Evolutionary conservation across 306 rosid species (phyloP), one percentile per base, ranked within the genome.

Genomic region (Pueraria montana): DNA sequence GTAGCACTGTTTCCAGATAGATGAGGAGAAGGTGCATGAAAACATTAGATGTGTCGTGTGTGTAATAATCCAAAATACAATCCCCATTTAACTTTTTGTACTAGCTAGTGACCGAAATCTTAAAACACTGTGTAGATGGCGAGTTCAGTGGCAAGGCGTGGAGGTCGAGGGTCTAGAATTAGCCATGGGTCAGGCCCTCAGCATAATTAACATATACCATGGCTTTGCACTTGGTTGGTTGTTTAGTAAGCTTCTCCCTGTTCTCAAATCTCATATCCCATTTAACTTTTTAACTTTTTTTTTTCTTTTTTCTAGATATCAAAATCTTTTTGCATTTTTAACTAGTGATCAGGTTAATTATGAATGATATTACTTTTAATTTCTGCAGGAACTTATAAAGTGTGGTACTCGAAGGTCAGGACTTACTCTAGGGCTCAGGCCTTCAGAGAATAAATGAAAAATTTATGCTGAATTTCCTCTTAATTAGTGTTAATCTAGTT

Each of bases 121-220:
- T n/a, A 0, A 21, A 71, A 40, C 7, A 66, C 38, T 43, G 12
- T 76, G 77, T 36, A 76, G 82, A 14, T 14, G 66, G 42, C 62
- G 20, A 36, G 67, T 34, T 67, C 8, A 34, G 5, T 67, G 53
- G 68, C 53, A 66, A 78, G 48, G 23, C 34, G 3, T 42, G 36
- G 17, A 5, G 10, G 72, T 64, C 56, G 81, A 84, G 24, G 49
- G 70, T 11, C 87, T 53, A 10, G 8, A 20, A 34, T 68, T n/a
- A 65, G 49, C 66, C 4, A 6, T 1, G 84, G 81, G 18, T 11
- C 84, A 16, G 48, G 49, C 8, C 50, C 78, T 56, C 66, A 58
- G 9, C 84, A 79, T 74, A 23, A 74, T 45, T 73, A 63, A 38
- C n/a, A 14, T 3, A 32, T 72, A 23, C 8, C 52, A 34, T 74